A percentile compares a stretch with the other conserved stretches of the same genome.
Evolutionary conservation across 2,329 filamentous ascomycete genomes (phyloP).

Genomic region (Sphaerulina vaccinii): DNA sequence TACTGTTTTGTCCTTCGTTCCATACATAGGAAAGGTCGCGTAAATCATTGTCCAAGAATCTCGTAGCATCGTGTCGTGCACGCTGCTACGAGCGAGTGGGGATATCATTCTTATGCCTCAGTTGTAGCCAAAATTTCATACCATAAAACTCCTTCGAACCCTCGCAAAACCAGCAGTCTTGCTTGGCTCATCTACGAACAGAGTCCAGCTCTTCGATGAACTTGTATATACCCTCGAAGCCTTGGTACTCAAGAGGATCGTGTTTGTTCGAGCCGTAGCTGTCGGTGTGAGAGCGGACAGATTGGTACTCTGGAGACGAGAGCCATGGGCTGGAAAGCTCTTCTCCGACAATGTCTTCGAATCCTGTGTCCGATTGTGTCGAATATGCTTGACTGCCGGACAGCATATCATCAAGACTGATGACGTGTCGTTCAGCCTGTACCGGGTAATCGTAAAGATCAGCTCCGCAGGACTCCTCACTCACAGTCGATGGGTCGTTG

Average conservation of each 20-base stretch:
- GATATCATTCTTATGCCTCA: constrained; percentile 14
- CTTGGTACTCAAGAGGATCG: constrained; percentile 58
- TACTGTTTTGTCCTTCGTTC: neutral
- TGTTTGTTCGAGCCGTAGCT: constrained; percentile 44
- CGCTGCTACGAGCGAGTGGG: constrained; percentile 8
- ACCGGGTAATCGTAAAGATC: constrained; percentile 21
- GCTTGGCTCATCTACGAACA: constrained; percentile 36
- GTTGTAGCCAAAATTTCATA: constrained; percentile 1
- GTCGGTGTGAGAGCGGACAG: constrained; percentile 51
- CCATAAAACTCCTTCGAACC: neutral
- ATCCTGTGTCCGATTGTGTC: constrained; percentile 34
- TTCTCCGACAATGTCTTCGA: constrained; percentile 33
- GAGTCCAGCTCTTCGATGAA: constrained; percentile 65
- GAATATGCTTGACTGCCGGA: constrained; percentile 42
- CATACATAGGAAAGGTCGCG: constrained; percentile 8
- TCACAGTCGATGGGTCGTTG: constrained; percentile 40
- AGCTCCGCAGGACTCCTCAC: constrained; percentile 45
- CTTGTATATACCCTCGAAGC: constrained; percentile 63
- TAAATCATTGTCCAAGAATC: neutral
- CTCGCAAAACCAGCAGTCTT: neutral
- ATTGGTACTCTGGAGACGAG: constrained; percentile 56
- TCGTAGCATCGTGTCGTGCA: constrained; percentile 1
- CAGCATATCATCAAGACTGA: constrained; percentile 61
- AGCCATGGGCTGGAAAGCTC: constrained; percentile 54
- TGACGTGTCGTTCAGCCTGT: constrained; percentile 26